Conservation (phyloP, 139 green algal species). For the Chlorella sp. region DNA sequence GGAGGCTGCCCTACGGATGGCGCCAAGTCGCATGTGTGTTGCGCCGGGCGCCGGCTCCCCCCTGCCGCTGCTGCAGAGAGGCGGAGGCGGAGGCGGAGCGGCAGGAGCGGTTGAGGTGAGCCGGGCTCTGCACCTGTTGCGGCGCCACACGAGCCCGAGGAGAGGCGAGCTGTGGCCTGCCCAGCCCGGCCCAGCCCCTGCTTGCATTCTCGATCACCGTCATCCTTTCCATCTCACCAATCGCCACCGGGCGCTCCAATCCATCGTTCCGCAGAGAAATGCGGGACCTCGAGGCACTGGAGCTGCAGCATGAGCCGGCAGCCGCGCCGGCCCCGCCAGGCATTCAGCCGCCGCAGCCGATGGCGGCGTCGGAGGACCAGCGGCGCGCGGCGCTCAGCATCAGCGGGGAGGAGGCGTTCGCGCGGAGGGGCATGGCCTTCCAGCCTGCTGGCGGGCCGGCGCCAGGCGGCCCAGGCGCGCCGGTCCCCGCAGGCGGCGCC, state of each 20-base stretch:
- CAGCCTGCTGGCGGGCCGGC: neutral
- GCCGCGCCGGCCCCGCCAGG: neutral
- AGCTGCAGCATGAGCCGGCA: constrained; percentile 19
- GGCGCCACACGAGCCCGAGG: no score
- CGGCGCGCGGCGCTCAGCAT: constrained; percentile 44
- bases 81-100: constrained; percentile 74
- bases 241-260: no score
- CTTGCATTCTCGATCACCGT: no score
- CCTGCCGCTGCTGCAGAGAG: constrained; percentile 20
- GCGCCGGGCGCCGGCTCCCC: no score
- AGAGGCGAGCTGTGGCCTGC: no score
- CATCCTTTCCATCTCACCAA: no score
- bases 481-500: constrained; percentile 4
- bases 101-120: no score
- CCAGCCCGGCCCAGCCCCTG: no score
- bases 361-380: constrained; percentile 14
- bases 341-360: constrained; percentile 26
- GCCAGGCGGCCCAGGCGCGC: neutral
- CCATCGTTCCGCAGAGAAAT: constrained; percentile 24
- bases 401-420: constrained; percentile 61
- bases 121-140: no score
- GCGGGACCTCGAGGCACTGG: constrained; percentile 40
- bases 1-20: no score
- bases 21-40: neutral
- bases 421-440: constrained; percentile 15